phyloP scores from a whole-genome alignment of 108 stramenopile species.

The Schizochytrium sp. region DNA sequence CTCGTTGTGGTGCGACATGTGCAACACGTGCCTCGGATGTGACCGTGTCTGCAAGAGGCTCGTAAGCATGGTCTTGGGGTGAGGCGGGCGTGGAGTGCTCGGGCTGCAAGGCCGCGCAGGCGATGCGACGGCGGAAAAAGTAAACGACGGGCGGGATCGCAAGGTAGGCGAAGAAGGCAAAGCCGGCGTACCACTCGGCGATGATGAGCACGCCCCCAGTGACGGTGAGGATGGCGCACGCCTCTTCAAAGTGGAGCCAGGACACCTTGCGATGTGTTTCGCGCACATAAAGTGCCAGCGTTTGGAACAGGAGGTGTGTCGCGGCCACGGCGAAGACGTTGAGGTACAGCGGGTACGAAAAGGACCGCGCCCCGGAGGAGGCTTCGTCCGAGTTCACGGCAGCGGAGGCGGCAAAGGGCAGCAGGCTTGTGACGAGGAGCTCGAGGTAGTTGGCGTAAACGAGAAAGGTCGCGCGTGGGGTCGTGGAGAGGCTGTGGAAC shows the following conservation, averaged over 20 bases:
- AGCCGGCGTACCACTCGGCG: not conserved
- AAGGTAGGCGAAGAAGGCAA: not conserved
- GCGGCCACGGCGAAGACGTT: not conserved
- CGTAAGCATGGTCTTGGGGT: no score
- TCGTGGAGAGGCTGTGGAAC: not conserved
- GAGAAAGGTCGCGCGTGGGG: not conserved
- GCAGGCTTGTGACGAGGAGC: not conserved
- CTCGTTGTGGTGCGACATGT: no score
- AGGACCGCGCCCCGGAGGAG: not conserved
- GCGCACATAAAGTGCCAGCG: not conserved
- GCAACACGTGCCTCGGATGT: no score
- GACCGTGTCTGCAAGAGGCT: no score
- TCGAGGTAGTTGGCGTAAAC: slow-evolving; percentile 13
- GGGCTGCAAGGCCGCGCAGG: not conserved
- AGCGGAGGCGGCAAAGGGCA: not conserved
- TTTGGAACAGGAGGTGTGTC: not conserved
- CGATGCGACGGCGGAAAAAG: not conserved
- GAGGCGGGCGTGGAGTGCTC: no score
- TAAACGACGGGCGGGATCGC: not conserved
- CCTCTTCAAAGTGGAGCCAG: not conserved
- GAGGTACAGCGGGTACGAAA: not conserved
- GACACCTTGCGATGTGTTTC: not conserved
- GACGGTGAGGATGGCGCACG: not conserved
- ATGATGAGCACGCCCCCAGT: not conserved
- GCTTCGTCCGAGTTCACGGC: not conserved